Conservation (phyloP, 1,284 basidiomycete species). For the Singerocomus rubriflavus region DNA sequence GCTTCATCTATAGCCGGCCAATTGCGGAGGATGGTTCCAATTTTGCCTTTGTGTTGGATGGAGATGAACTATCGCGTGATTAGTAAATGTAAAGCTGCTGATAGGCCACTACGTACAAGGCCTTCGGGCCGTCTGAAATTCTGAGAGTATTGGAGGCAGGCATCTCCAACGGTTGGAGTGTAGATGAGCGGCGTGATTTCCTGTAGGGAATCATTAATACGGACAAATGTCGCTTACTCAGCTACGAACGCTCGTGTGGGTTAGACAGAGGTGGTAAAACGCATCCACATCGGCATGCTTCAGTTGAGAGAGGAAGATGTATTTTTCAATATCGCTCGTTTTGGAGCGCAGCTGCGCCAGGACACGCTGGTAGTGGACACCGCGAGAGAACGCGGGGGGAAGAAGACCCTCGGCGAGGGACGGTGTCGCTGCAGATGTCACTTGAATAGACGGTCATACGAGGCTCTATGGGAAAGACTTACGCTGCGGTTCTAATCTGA, state of each 20-base stretch:
- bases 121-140: conserved; percentile 83
- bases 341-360: conserved; percentile 73
- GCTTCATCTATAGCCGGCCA: conserved; percentile 77
- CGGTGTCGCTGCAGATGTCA: conserved; percentile 38
- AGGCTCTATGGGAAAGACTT: conserved; percentile 28
- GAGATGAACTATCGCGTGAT: conserved; percentile 62
- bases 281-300: conserved; percentile 69
- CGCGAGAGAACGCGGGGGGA: conserved; percentile 58
- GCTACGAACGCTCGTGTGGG: conserved; percentile 47
- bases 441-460: no score
- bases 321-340: conserved; percentile 72
- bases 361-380: conserved; percentile 58
- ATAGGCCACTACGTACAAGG: conserved; percentile 46
- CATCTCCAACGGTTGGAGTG: conserved; percentile 91
- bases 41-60: conserved; percentile 82
- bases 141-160: conserved; percentile 81
- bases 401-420: conserved; percentile 56
- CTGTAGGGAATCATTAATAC: conserved; percentile 17
- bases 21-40: conserved; percentile 66
- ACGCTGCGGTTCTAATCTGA: conserved; percentile 60
- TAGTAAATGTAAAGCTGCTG: not conserved
- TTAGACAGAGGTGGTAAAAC: conserved; percentile 72
- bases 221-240: not conserved
- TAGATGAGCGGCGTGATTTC: conserved; percentile 87
- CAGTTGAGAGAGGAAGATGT: conserved; percentile 76